Base-by-base conservation (phyloP, 441 rosid species). In the Adansonia madagascariensis region DNA sequence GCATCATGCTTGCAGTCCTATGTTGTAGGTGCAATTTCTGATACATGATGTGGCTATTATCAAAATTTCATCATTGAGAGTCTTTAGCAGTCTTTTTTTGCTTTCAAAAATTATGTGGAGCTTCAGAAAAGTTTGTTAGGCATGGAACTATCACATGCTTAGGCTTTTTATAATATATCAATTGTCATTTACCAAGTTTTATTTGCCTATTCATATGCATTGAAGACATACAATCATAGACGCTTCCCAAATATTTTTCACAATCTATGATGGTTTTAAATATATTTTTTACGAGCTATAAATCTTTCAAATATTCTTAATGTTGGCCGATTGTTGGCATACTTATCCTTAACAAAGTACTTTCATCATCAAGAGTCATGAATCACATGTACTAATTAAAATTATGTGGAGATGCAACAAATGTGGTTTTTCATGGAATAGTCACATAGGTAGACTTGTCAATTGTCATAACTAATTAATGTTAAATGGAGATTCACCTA, bases 1-100 rank as follows among this genome's bases (percentile, higher is more conserved):
- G 7, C 47, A 43, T 41, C 35, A 63, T 27, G 49, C 11, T 10
- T 52, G 17, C 14, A 22, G 24, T 69, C 63, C 59, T n/a, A 70
- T 46, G 47, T 56, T 74, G 41, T 52, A 27, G 72, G 27, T 72
- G 56, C 80, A 64, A 20, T 61, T 73, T 70, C 49, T 57, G 61
- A 78, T 41, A 57, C 47, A 17, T 69, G 35, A 15, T 14, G 46
- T 53, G 47, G 44, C 18, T 71, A 50, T 18, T n/a, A 70, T 71
- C 61, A 41, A 71, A 74, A 61, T 50, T 31, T 74, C 3, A 8
- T 74, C 71, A 55, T 64, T 65, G 31, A 55, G 73, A 59, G 68
- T 75, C 70, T 55, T 71, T 17, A 55, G 50, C 64, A 31, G 35
- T 9, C 17, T 50, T 17, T 53, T 55, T 55, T 18, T 71, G 49